Conservation (phyloP, 768 basidiomycete genomes). For the Lyophyllum shimeji region DNA sequence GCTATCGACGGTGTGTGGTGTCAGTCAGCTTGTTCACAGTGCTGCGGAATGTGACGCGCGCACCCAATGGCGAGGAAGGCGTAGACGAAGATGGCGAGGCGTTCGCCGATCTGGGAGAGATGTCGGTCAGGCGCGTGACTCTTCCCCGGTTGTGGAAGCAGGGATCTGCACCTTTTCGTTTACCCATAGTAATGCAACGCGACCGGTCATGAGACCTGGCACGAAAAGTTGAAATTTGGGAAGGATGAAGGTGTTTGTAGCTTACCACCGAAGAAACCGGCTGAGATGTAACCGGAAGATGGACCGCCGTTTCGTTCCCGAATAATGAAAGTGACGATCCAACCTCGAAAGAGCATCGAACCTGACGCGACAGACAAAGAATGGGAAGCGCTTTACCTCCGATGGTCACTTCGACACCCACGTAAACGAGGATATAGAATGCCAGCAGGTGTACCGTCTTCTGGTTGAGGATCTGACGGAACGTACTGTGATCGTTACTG, state of each 20-base stretch:
- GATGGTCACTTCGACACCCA: constrained; percentile 66
- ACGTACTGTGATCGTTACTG: too few species aligned
- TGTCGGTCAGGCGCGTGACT: too few species aligned
- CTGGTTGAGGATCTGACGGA: too few species aligned
- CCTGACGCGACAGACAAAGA: too few species aligned
- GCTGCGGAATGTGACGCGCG: not conserved
- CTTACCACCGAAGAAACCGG: too few species aligned
- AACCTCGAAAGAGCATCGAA: too few species aligned
- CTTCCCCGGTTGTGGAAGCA: not conserved
- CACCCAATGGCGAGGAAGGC: not conserved
- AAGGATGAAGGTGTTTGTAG: too few species aligned
- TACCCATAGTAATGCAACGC: constrained; percentile 51
- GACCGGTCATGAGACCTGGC: constrained; percentile 50
- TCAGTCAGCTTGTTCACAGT: not conserved
- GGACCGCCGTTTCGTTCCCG: constrained; percentile 45
- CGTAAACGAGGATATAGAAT: constrained; percentile 59
- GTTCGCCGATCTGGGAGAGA: constrained; percentile 34
- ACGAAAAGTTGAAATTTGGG: not conserved
- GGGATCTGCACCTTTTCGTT: constrained; percentile 35
- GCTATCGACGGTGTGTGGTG: not conserved
- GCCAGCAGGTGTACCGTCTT: too few species aligned
- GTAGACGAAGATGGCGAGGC: constrained; percentile 31
- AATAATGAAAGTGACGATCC: constrained; percentile 55
- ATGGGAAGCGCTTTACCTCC: constrained; percentile 35
- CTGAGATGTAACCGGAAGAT: constrained; percentile 43